Percentiles rank a stretch among this genome's conserved stretches.
phyloP scores from a whole-genome alignment of 441 rosid genomes.

The Erodium texanum region DNA sequence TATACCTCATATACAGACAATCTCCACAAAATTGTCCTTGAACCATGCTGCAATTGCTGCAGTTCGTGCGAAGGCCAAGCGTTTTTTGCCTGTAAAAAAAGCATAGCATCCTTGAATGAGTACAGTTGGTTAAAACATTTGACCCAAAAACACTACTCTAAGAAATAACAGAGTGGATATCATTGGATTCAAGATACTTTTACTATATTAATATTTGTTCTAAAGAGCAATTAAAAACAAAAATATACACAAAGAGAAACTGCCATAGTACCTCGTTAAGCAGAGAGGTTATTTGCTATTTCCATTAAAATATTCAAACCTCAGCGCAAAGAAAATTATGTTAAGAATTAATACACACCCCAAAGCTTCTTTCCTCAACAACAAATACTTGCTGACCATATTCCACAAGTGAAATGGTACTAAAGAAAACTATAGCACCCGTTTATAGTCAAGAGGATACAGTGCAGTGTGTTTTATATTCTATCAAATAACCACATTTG shows the following conservation, averaged over 20 bases:
- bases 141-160: neutral
- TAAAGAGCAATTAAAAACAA: neutral
- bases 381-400: neutral
- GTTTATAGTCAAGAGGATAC: neutral
- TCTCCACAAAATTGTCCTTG: constrained; percentile 97
- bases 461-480: neutral
- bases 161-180: neutral
- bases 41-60: constrained; percentile 53
- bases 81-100: constrained; percentile 70
- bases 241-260: neutral
- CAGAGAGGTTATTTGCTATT: neutral
- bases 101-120: constrained; percentile 9
- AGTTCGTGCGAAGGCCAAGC: constrained; percentile 67
- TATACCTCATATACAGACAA: constrained; percentile 79
- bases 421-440: neutral
- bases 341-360: neutral
- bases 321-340: neutral
- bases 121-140: neutral
- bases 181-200: neutral
- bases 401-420: neutral
- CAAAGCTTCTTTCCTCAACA: neutral
- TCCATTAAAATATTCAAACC: neutral
- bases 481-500: too few relatives aligned
- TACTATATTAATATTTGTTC: neutral
- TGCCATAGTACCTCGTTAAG: neutral